phyloP scores from a whole-genome alignment of 805 yeast genomes.

The Pichia eremophila region DNA sequence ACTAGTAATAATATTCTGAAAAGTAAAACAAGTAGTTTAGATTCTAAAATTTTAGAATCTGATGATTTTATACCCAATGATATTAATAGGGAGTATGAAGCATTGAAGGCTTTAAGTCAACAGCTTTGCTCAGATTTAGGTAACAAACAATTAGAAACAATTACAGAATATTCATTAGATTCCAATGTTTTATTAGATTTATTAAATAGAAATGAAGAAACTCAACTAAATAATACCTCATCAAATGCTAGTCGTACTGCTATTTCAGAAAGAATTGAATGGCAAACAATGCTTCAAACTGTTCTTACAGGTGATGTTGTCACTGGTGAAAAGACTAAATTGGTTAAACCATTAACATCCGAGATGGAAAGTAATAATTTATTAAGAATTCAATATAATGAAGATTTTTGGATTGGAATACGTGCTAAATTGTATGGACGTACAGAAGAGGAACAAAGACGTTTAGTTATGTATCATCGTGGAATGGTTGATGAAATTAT shows the following conservation, averaged over 20 bases:
- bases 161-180: slow-evolving; percentile 27
- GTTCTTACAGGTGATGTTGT: slow-evolving; percentile 95
- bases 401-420: slow-evolving; percentile 81
- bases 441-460: slow-evolving; percentile 67
- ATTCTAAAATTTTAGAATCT: slow-evolving; percentile 7
- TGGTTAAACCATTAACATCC: slow-evolving; percentile 37
- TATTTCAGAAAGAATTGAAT: slow-evolving; percentile 73
- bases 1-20: background rate
- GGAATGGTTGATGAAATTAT: slow-evolving; percentile 65
- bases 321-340: slow-evolving; percentile 75
- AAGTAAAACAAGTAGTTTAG: background rate
- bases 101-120: slow-evolving; percentile 23
- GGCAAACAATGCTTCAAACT: slow-evolving; percentile 90
- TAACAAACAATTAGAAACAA: slow-evolving; percentile 24
- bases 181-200: slow-evolving; percentile 26
- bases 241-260: slow-evolving; percentile 14
- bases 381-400: slow-evolving; percentile 47
- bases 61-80: slow-evolving; percentile 5
- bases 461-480: slow-evolving; percentile 58
- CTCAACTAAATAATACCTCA: slow-evolving; percentile 21
- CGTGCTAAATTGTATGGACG: slow-evolving; percentile 76
- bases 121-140: slow-evolving; percentile 25
- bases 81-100: slow-evolving; percentile 20
- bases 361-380: slow-evolving; percentile 37
- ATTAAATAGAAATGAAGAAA: slow-evolving; percentile 28